Percentiles rank a stretch among this genome's conserved stretches.
Conservation (phyloP, 2,329 filamentous ascomycete genomes). For the Epichloe coenophiala region DNA sequence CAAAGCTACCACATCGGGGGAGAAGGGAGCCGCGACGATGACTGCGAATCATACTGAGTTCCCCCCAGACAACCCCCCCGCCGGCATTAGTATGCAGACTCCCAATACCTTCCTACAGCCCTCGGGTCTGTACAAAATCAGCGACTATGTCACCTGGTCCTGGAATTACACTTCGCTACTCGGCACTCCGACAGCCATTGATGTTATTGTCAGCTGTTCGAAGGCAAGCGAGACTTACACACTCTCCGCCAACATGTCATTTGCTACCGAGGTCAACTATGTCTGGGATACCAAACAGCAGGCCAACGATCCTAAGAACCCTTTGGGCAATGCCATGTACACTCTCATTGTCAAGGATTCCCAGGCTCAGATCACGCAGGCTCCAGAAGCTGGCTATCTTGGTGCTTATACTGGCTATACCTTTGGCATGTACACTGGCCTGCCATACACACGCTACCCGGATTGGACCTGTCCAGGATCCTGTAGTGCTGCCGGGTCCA, state of each 20-base stretch:
- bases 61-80: conserved; percentile 29
- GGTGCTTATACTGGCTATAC: conserved; percentile 32
- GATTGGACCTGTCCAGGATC: conserved; percentile 44
- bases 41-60: conserved; percentile 26
- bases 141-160: conserved; percentile 43
- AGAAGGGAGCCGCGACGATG: conserved; percentile 12
- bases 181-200: conserved; percentile 44
- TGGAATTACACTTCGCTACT: conserved; percentile 54
- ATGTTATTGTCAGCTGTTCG: conserved; percentile 45
- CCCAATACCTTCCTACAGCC: conserved; percentile 31
- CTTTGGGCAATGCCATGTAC: conserved; percentile 41
- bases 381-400: conserved; percentile 42
- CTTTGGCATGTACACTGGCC: conserved; percentile 44
- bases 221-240: conserved; percentile 41
- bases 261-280: conserved; percentile 33
- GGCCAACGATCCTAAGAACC: conserved; percentile 28
- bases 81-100: conserved; percentile 38
- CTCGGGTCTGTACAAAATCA: conserved; percentile 44
- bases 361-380: conserved; percentile 34
- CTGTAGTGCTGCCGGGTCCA: conserved; percentile 39
- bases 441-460: conserved; percentile 35
- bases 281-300: conserved; percentile 46
- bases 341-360: conserved; percentile 50
- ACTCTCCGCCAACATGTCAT: conserved; percentile 50
- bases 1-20: conserved; percentile 12